Percentiles rank a stretch among this genome's conserved stretches.
Conservation (phyloP, 2,329 filamentous ascomycete genomes). For the Fusarium napiforme region DNA sequence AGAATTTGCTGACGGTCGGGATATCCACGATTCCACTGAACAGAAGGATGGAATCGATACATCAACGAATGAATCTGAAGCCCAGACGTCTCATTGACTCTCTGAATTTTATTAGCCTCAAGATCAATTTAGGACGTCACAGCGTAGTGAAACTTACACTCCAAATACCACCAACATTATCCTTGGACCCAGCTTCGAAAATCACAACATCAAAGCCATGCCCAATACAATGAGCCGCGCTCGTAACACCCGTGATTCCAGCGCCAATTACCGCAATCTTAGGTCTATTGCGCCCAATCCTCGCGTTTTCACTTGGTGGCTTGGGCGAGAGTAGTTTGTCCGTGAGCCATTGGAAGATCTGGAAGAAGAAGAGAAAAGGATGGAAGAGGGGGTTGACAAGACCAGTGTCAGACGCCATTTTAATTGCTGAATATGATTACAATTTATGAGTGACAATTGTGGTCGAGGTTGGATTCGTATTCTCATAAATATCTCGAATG, state of each 20-base stretch:
- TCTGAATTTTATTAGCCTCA: conserved; percentile 53
- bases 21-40: conserved; percentile 80
- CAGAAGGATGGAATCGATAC: conserved; percentile 87
- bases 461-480: not conserved
- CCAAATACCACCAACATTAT: conserved; percentile 83
- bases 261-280: conserved; percentile 77
- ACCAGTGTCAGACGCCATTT: conserved; percentile 47
- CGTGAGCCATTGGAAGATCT: conserved; percentile 72
- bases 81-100: conserved; percentile 83
- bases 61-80: conserved; percentile 87
- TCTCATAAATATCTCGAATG: not conserved
- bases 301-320: conserved; percentile 69
- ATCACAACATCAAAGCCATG: conserved; percentile 86
- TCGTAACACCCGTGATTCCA: conserved; percentile 79
- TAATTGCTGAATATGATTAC: not conserved
- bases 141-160: conserved; percentile 62
- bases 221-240: conserved; percentile 84
- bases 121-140: rapidly evolving
- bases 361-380: conserved; percentile 71
- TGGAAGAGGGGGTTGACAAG: conserved; percentile 58
- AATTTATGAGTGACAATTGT: not conserved
- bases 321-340: conserved; percentile 74
- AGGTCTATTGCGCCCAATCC: conserved; percentile 64
- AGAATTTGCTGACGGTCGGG: conserved; percentile 81
- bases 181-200: conserved; percentile 76